Evolutionary conservation across 2,329 filamentous ascomycete species (phyloP).

Genomic region (Talaromyces albobiverticillius): DNA sequence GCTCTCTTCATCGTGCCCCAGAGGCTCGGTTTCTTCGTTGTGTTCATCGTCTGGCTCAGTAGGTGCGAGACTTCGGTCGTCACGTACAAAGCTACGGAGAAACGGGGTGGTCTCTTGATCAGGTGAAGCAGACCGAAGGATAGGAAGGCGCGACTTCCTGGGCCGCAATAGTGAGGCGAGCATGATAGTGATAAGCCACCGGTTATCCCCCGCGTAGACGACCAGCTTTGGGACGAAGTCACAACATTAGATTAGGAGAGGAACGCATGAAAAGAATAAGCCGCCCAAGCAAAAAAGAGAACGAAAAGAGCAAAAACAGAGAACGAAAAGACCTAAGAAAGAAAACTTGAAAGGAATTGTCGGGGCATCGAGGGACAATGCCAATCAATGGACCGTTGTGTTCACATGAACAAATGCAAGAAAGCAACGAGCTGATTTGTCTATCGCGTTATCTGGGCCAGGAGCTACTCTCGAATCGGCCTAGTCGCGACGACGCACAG

Average conservation of each 20-base stretch:
- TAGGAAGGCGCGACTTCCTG: conserved; percentile 23
- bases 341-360: background rate
- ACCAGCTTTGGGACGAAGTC: background rate
- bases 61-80: conserved; percentile 13
- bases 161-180: conserved; percentile 31
- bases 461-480: background rate
- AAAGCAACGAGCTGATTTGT: conserved; percentile 1
- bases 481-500: no score
- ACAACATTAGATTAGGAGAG: background rate
- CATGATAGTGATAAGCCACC: conserved; percentile 19
- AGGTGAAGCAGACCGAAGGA: conserved; percentile 26
- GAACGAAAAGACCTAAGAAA: background rate
- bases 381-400: no score
- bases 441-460: background rate
- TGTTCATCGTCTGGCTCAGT: conserved; percentile 28
- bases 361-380: no score
- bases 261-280: conserved; percentile 7
- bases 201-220: background rate
- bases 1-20: conserved; percentile 36
- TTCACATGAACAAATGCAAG: background rate
- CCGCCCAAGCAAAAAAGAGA: conserved; percentile 1
- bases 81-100: conserved; percentile 9
- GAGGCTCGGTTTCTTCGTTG: conserved; percentile 30
- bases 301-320: background rate
- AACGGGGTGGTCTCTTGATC: conserved; percentile 22